A percentile compares a stretch with the other conserved stretches of the same genome.
These are phyloP conservation scores for Ilyonectria robusta DNA, from an alignment of 2,329 filamentous ascomycete species.

Conservation along the genomic window DNA sequence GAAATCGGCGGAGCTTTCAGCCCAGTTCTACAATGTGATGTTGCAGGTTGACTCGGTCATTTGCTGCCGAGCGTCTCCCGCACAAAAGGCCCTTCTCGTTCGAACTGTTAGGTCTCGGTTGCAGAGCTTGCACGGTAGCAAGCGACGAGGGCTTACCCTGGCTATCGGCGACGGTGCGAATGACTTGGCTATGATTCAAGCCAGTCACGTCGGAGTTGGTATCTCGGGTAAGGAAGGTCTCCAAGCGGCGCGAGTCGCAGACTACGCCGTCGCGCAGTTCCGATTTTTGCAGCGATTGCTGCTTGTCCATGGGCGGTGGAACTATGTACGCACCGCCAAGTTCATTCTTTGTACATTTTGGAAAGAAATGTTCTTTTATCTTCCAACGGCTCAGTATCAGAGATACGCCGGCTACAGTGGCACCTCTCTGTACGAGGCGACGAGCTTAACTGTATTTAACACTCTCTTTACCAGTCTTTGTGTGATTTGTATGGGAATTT, in stretches of 20 bases:
- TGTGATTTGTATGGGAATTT: slow-evolving; percentile 91
- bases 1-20: slow-evolving; percentile 62
- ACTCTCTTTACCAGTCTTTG: slow-evolving; percentile 92
- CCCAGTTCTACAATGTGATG: slow-evolving; percentile 84
- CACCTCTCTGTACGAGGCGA: slow-evolving; percentile 90
- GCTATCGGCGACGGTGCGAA: slow-evolving; percentile 96
- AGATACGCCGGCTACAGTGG: slow-evolving; percentile 89
- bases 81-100: slow-evolving; percentile 92
- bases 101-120: slow-evolving; percentile 82
- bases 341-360: slow-evolving; percentile 94
- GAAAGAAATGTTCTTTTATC: slow-evolving; percentile 88
- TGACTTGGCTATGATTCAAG: slow-evolving; percentile 96
- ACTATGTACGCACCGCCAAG: slow-evolving; percentile 89
- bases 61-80: slow-evolving; percentile 90
- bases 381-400: slow-evolving; percentile 88
- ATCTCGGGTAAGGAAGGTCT: slow-evolving; percentile 94
- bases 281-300: slow-evolving; percentile 88
- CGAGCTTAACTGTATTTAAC: slow-evolving; percentile 92
- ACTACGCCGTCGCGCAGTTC: slow-evolving; percentile 94
- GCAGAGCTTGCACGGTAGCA: slow-evolving; percentile 63
- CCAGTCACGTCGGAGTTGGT: slow-evolving; percentile 86
- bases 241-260: slow-evolving; percentile 89
- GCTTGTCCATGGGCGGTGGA: slow-evolving; percentile 90
- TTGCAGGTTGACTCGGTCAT: slow-evolving; percentile 89
- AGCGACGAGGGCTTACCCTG: slow-evolving; percentile 77